phyloP scores from a whole-genome alignment of 148 eudicot species.

The Suaeda aralocaspica region DNA sequence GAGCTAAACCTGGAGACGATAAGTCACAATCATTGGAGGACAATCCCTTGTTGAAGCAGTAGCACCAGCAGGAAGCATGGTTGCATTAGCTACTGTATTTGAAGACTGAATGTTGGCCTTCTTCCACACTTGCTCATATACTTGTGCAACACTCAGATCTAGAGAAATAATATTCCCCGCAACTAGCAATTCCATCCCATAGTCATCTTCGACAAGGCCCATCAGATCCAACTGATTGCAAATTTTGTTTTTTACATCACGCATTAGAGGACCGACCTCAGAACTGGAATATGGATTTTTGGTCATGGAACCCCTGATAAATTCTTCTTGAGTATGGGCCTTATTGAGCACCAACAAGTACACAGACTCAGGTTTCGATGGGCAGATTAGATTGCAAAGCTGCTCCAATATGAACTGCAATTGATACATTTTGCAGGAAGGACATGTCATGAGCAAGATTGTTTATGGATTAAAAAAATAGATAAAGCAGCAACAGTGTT shows the following conservation, averaged over 20 bases:
- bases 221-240: constrained; percentile 90
- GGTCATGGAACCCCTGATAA: constrained; percentile 98
- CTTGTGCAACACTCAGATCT: constrained; percentile 85
- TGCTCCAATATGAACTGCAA: constrained; percentile 98
- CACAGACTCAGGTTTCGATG: constrained; percentile 92
- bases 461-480: not conserved
- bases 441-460: constrained; percentile 7
- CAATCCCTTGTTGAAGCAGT: constrained; percentile 60
- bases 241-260: constrained; percentile 97
- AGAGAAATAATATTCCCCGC: constrained; percentile 97
- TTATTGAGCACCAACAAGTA: constrained; percentile 86
- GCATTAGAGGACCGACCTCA: constrained; percentile 98
- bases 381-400: constrained; percentile 91
- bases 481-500: not conserved
- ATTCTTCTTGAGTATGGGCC: constrained; percentile 98
- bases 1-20: constrained; percentile 88
- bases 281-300: constrained; percentile 97
- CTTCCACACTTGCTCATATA: constrained; percentile 96
- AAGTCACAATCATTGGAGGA: constrained; percentile 97
- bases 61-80: constrained; percentile 51
- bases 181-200: constrained; percentile 95
- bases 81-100: constrained; percentile 43
- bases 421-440: constrained; percentile 1
- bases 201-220: constrained; percentile 94
- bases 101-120: constrained; percentile 75